These are phyloP conservation scores for Cryptococcus sp. DNA, from an alignment of 1,284 basidiomycete species.

Conservation along the genomic window DNA sequence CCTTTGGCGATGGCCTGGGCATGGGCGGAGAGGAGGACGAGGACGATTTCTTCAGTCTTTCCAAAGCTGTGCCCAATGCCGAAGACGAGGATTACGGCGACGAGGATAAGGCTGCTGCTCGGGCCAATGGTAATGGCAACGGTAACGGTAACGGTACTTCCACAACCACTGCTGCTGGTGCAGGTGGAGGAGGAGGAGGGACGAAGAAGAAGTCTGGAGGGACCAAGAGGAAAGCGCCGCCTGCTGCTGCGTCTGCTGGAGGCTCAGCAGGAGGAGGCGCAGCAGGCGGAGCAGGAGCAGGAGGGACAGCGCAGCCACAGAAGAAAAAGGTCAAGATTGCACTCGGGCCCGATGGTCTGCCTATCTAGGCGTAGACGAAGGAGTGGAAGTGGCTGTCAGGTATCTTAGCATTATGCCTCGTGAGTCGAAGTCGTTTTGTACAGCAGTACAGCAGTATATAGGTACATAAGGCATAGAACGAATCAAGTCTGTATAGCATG, in stretches of 20 bases:
- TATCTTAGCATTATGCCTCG: not conserved
- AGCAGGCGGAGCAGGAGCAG: slow-evolving; percentile 24
- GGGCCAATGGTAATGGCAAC: slow-evolving; percentile 4
- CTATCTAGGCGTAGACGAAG: slow-evolving; percentile 24
- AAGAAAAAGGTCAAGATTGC: slow-evolving; percentile 51
- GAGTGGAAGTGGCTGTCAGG: not conserved
- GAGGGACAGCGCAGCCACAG: slow-evolving; percentile 25
- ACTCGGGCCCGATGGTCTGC: slow-evolving; percentile 47
- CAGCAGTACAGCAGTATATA: not conserved
- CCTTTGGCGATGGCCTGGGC: slow-evolving; percentile 44
- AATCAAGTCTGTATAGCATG: not conserved
- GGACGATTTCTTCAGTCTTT: slow-evolving; percentile 46
- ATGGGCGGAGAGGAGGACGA: slow-evolving; percentile 38
- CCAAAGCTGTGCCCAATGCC: slow-evolving; percentile 23
- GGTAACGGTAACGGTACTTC: not conserved
- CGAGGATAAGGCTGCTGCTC: slow-evolving; percentile 12
- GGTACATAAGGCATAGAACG: not conserved
- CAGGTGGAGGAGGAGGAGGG: not conserved
- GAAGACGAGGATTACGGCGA: slow-evolving; percentile 41
- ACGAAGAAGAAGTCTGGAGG: slow-evolving; percentile 13
- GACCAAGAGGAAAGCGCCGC: slow-evolving; percentile 26
- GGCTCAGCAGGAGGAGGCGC: slow-evolving; percentile 9
- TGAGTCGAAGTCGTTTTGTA: not conserved
- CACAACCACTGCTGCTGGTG: slow-evolving; percentile 2
- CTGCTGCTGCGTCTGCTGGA: slow-evolving; percentile 20